phyloP scores from a whole-genome alignment of 352 stramenopile species.

The Pythium insidiosum region DNA sequence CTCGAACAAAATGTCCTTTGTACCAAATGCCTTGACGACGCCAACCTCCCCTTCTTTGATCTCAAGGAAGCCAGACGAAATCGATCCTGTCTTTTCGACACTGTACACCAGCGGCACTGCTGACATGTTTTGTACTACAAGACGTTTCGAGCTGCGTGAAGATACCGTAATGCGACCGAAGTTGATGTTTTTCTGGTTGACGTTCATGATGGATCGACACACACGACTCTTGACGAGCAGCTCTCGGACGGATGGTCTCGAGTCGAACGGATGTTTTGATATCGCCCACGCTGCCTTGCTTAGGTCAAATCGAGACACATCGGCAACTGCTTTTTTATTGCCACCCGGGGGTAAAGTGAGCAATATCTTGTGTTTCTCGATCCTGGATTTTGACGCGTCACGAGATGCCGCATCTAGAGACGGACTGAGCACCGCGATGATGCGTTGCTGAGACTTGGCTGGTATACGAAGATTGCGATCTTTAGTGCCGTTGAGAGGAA shows the following conservation, averaged over 20 bases:
- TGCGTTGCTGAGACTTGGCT: constrained; percentile 64
- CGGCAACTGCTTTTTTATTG: constrained; percentile 74
- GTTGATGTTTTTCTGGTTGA: constrained; percentile 91
- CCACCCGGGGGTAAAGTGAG: constrained; percentile 79
- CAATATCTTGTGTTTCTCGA: constrained; percentile 86
- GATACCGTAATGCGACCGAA: constrained; percentile 83
- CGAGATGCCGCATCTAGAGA: constrained; percentile 25
- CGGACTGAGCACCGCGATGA: constrained; percentile 74
- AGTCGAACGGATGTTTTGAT: constrained; percentile 80
- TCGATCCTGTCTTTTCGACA: constrained; percentile 87
- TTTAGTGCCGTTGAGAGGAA: constrained; percentile 53
- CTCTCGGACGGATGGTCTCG: constrained; percentile 66
- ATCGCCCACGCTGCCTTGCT: constrained; percentile 53
- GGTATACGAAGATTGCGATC: constrained; percentile 75
- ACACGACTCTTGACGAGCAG: constrained; percentile 79
- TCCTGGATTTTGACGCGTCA: constrained; percentile 50
- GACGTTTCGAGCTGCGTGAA: constrained; percentile 78
- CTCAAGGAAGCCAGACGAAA: constrained; percentile 84
- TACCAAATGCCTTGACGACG: constrained; percentile 83
- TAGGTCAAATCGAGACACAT: constrained; percentile 47
- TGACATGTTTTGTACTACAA: constrained; percentile 85
- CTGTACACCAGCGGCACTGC: constrained; percentile 78
- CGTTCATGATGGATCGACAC: constrained; percentile 82
- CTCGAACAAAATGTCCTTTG: constrained; percentile 86
- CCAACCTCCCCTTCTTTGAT: constrained; percentile 85